Percentiles rank a stretch among this genome's conserved stretches.
Conservation (phyloP, 306 rosid genomes). For the Castanea sativa region DNA sequence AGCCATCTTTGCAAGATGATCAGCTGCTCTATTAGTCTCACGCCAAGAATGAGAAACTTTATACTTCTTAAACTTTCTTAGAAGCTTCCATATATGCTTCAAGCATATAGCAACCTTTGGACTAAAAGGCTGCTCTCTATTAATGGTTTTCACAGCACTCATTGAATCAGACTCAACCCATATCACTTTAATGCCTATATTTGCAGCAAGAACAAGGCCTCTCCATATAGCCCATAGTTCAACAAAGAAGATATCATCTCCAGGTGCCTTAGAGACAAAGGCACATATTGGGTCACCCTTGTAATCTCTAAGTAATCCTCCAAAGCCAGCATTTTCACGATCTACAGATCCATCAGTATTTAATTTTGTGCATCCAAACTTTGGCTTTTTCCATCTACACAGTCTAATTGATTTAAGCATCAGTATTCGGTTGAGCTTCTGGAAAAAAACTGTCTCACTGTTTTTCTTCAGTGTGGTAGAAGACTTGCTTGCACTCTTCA, state of each 20-base stretch:
- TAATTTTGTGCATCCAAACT: slow-evolving; percentile 56
- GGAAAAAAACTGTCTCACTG: slow-evolving; percentile 39
- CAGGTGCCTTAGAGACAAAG: slow-evolving; percentile 51
- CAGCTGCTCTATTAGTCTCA: slow-evolving; percentile 66
- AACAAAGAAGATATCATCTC: slow-evolving; percentile 21
- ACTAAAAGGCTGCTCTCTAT: slow-evolving; percentile 8
- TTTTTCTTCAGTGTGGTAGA: slow-evolving; percentile 27
- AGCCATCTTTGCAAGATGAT: slow-evolving; percentile 64
- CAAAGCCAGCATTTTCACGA: slow-evolving; percentile 37
- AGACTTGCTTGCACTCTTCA: slow-evolving; percentile 13
- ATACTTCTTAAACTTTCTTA: slow-evolving; percentile 36
- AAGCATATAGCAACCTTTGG: slow-evolving; percentile 36
- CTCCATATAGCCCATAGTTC: slow-evolving; percentile 35
- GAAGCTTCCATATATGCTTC: slow-evolving; percentile 40
- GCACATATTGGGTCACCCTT: slow-evolving; percentile 51
- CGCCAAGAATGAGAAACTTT: slow-evolving; percentile 64
- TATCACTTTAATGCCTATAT: slow-evolving; percentile 18
- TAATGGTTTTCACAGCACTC: slow-evolving; percentile 26
- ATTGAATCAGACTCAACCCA: slow-evolving; percentile 31
- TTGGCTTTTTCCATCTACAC: slow-evolving; percentile 57
- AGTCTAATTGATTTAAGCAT: slow-evolving; percentile 30
- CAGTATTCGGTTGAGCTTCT: slow-evolving; percentile 27
- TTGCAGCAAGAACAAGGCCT: slow-evolving; percentile 27
- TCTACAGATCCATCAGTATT: slow-evolving; percentile 63
- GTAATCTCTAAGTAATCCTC: slow-evolving; percentile 54